These are phyloP conservation scores for Drechslerella coelobrocha DNA, from an alignment of 2,329 filamentous ascomycete genomes.

Conservation along the genomic window DNA sequence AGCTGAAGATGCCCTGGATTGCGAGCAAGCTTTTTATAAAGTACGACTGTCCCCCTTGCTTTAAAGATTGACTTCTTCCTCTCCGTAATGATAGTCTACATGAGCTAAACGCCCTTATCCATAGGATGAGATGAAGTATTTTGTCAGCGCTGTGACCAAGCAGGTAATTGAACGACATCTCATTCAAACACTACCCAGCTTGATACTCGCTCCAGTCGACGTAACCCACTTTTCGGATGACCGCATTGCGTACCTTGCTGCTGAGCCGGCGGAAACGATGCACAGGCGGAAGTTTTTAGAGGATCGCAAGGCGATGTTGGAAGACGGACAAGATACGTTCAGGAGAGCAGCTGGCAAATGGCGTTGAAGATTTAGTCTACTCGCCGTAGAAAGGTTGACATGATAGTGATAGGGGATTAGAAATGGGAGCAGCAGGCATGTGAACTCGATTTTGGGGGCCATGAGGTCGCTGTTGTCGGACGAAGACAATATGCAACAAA, in stretches of 20 bases:
- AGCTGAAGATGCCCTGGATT: conserved; percentile 9
- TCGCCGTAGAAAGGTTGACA: too few species aligned
- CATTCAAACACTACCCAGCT: background rate
- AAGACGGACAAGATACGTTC: conserved; percentile 6
- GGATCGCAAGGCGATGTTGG: conserved; percentile 16
- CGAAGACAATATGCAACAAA: too few species aligned
- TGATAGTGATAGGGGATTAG: too few species aligned
- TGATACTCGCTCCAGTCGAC: conserved; percentile 5
- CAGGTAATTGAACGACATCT: conserved; percentile 4
- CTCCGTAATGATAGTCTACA: background rate
- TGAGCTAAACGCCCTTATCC: background rate
- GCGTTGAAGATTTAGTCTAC: too few species aligned
- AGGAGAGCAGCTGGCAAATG: too few species aligned
- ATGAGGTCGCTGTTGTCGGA: too few species aligned
- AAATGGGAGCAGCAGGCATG: too few species aligned
- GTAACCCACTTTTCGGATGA: conserved; percentile 7
- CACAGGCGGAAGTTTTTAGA: background rate
- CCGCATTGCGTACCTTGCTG: conserved; percentile 3
- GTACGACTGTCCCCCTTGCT: conserved; percentile 2
- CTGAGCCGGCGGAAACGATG: conserved; percentile 1
- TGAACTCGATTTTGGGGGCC: too few species aligned
- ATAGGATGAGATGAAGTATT: conserved; percentile 16
- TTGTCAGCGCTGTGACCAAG: conserved; percentile 2
- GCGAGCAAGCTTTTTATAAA: conserved; percentile 9
- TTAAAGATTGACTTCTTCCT: background rate